phyloP scores from a whole-genome alignment of 805 yeast species.

The Pichia paraexigua region DNA sequence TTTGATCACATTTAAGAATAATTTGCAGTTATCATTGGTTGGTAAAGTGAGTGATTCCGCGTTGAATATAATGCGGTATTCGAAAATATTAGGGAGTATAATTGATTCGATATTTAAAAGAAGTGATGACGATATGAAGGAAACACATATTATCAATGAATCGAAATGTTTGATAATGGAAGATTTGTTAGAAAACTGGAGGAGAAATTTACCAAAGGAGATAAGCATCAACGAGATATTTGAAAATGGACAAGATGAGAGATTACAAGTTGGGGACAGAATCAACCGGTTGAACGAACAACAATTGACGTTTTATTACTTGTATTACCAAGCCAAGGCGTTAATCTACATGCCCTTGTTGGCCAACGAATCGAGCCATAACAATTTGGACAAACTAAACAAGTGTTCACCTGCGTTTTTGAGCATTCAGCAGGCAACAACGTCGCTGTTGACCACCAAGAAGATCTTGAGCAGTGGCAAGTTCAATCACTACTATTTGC shows the following conservation, averaged over 20 bases:
- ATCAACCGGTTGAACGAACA: constrained; percentile 32
- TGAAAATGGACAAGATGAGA: no score
- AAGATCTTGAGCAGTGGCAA: constrained; percentile 34
- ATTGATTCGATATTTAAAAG: constrained; percentile 65
- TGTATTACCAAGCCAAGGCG: constrained; percentile 56
- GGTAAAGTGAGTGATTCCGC: constrained; percentile 65
- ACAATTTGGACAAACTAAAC: constrained; percentile 14
- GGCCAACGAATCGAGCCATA: constrained; percentile 31
- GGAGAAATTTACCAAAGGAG: constrained; percentile 54
- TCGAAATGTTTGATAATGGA: constrained; percentile 36
- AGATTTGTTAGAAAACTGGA: constrained; percentile 71
- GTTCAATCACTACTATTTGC: constrained; percentile 36
- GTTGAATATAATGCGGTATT: constrained; percentile 55
- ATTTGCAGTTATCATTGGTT: constrained; percentile 51
- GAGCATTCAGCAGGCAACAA: constrained; percentile 61
- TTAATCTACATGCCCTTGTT: constrained; percentile 59
- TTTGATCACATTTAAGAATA: constrained; percentile 46
- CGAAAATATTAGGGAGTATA: constrained; percentile 66
- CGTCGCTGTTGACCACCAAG: constrained; percentile 46
- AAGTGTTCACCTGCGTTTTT: constrained; percentile 49
- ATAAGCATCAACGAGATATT: constrained; percentile 36
- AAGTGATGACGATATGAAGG: constrained; percentile 28
- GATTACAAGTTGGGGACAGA: no score
- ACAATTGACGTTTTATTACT: constrained; percentile 45
- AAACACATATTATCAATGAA: constrained; percentile 24